Evolutionary conservation across 1,284 basidiomycete species (phyloP).

Genomic region (Flammula alnicola): DNA sequence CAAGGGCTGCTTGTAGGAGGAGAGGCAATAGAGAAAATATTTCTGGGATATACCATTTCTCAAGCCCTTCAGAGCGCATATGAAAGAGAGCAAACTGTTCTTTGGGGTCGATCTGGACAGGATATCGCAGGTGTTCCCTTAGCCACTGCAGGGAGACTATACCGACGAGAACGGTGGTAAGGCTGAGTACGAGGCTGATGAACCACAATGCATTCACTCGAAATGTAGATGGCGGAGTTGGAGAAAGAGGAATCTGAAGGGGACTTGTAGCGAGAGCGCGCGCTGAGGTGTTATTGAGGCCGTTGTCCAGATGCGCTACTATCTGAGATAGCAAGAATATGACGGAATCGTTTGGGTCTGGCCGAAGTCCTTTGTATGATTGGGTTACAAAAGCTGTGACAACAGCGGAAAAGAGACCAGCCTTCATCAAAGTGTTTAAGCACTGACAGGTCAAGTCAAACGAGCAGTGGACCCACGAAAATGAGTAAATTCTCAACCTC

Average conservation of each 20-base stretch:
- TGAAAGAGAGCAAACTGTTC: too few species aligned
- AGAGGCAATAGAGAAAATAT: too few species aligned
- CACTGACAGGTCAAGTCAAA: too few species aligned
- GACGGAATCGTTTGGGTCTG: neutral
- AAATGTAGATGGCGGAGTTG: neutral
- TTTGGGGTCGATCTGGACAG: too few species aligned
- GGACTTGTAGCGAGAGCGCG: neutral
- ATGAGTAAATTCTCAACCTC: too few species aligned
- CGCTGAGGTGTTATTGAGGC: neutral
- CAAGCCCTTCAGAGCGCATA: too few species aligned
- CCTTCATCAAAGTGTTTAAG: too few species aligned
- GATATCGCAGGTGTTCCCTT: neutral
- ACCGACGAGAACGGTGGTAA: neutral
- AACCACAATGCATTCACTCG: neutral
- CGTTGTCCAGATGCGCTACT: neutral
- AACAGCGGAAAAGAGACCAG: neutral
- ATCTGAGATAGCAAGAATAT: neutral
- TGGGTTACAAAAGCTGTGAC: neutral
- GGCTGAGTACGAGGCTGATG: neutral
- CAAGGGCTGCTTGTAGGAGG: too few species aligned
- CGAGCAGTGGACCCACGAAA: too few species aligned
- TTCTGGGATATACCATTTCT: too few species aligned
- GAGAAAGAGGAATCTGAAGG: neutral
- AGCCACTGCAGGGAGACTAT: neutral
- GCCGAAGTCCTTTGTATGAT: neutral